Base-by-base conservation (phyloP, 106 monocot species). In the Acorus calamus region DNA sequence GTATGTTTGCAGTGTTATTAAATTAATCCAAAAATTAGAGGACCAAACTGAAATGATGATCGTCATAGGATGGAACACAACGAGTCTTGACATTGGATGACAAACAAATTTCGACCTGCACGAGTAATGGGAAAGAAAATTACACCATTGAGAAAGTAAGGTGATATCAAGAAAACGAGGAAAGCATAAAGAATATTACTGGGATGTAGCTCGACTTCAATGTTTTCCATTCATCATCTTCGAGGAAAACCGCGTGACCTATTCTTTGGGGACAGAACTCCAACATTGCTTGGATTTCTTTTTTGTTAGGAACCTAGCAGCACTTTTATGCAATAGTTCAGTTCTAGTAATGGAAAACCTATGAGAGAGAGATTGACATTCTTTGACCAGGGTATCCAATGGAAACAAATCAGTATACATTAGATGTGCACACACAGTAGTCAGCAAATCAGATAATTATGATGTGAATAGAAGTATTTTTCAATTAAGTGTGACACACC, bases 31-130 rank as follows among this genome's bases (percentile, higher is more conserved):
- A 28, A 28, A 52, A 7, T 13, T 44, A 53, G 5, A 44, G 28
- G 28, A 28, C 28, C 81, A 7, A 57, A 96, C 94, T 80, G 70
- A 98, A 98, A 77, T 92, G 88, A 77, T 98, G 98, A 64, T 72
- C 69, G 52, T 92, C 66, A 45, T 92, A 61, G 11, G 92, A 83
- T 47, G 82, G 62, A 65, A 88, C 60, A 41, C 82, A 66, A 46
- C 79, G 71, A 0, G 98, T 92, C 62, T 71, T 76, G 12, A 83
- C 62, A 73, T 92, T 98, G 49, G 98, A 98, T 56, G 98, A 85
- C 71, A 98, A 77, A 53, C 98, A 98, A 74, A 98, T 92, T 73
- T 98, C 98, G 47, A 94, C 70, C 89, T 90, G 81, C 57, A 76
- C 44, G 60, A 54, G 14, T 49, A 46, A 14, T 61, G n/a, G 5